Base-by-base conservation (phyloP, 1,284 basidiomycete species). In the Paramarasmius palmivorus region DNA sequence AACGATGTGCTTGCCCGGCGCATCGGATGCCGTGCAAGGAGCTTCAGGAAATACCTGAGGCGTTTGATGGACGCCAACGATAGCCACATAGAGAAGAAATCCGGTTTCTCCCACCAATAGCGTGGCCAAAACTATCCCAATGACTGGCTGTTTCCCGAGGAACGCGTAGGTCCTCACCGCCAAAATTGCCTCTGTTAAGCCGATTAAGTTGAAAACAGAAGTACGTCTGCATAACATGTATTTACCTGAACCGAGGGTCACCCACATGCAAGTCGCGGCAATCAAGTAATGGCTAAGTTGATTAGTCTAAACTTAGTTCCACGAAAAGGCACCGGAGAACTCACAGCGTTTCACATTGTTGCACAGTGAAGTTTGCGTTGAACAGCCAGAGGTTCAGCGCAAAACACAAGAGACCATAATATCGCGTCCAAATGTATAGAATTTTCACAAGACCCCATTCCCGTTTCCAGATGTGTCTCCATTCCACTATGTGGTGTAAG, bases 171-270 rank as follows among this genome's bases (percentile, higher is more conserved):
- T 46, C 19, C 44, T 46, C 14, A 46, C 44, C 7, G 44, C 25
- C 44, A 46, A n/a, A 2, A 46, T 46, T 4, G 44, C 44, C 22
- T 46, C 44, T 46, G 17, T n/a, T n/a, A n/a, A n/a, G n/a, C n/a
- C n/a, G n/a, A n/a, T n/a, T n/a, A n/a, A n/a, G 25, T 23, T 6
- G 26, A 7, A n/a, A 32, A 23, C n/a, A n/a, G 15, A 4, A 32
- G n/a, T 23, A n/a, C n/a, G n/a, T n/a, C n/a, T n/a, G n/a, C n/a
- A n/a, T n/a, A n/a, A n/a, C n/a, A n/a, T n/a, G n/a, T n/a, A n/a
- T n/a, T 17, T n/a, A 46, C 44, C 44, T 46, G 44, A 46, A 10
- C 44, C 44, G 14, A 46, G 22, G 26, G 44, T 46, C 26, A 46
- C 44, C 44, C 25, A 46, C 44, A 46, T 46, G 44, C 44, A 46